phyloP scores from a whole-genome alignment of 192 early-diverging fungal genomes.

The Backusella tarrabulga region DNA sequence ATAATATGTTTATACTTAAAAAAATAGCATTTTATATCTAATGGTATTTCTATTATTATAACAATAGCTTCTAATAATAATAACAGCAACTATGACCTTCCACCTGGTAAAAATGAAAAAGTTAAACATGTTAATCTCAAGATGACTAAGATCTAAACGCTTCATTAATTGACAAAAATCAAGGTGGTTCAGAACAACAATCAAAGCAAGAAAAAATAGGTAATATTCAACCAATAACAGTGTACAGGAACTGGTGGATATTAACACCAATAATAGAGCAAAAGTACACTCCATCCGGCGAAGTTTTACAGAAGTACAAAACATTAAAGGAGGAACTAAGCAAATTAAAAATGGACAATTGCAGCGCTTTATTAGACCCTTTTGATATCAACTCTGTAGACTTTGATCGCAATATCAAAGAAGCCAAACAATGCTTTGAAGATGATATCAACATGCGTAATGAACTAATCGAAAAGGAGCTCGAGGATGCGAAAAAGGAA shows the following conservation, averaged over 20 bases:
- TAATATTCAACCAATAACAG: neutral
- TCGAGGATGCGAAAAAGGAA: neutral
- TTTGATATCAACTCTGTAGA: neutral
- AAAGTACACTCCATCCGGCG: neutral
- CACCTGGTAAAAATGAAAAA: neutral
- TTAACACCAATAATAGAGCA: neutral
- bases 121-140: neutral
- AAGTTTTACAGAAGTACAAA: neutral
- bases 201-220: neutral
- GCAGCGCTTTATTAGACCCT: neutral
- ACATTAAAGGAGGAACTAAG: neutral
- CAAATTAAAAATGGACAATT: neutral
- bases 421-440: neutral
- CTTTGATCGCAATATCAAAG: neutral
- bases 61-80: neutral
- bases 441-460: neutral
- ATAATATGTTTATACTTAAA: neutral
- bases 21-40: neutral
- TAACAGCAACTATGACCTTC: neutral
- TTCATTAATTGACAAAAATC: neutral
- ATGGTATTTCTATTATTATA: neutral
- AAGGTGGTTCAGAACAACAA: neutral
- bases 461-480: neutral
- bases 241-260: neutral
- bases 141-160: neutral